A percentile compares a stretch with the other conserved stretches of the same genome.
Evolutionary conservation across 345 rosid species (phyloP).

Genomic region (Aquilaria malaccensis): DNA sequence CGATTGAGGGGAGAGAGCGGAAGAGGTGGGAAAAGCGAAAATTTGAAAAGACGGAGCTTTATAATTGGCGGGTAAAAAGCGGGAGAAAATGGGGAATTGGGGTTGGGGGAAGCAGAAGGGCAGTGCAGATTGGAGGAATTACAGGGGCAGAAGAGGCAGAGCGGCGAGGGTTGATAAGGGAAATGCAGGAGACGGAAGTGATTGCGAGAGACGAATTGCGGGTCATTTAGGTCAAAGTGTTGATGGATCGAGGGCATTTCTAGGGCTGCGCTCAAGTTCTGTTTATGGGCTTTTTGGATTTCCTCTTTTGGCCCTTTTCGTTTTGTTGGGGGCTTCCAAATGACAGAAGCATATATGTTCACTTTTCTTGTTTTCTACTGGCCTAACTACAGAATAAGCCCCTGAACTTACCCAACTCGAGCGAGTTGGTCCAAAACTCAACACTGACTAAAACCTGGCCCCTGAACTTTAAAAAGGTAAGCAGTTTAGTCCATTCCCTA

Average conservation of each 20-base stretch:
- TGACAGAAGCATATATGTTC: too few species aligned
- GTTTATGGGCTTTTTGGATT: constrained; percentile 15
- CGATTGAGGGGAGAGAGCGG: not conserved
- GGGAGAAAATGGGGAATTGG: constrained; percentile 21
- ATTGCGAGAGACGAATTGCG: constrained; percentile 15
- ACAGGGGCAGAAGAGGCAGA: constrained; percentile 61
- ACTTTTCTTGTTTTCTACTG: too few species aligned
- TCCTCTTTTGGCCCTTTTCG: constrained; percentile 23
- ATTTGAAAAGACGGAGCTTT: constrained; percentile 19
- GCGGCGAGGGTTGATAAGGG: constrained; percentile 24
- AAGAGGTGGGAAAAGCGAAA: constrained; percentile 1
- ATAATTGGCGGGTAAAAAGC: constrained; percentile 43
- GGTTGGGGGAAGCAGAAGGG: constrained; percentile 15
- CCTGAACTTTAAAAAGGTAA: too few species aligned
- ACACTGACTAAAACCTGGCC: too few species aligned
- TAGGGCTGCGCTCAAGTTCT: too few species aligned
- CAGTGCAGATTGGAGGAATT: constrained; percentile 31
- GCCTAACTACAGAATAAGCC: too few species aligned
- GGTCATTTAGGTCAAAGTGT: constrained; percentile 35
- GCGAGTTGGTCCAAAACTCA: too few species aligned
- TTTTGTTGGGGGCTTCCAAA: too few species aligned
- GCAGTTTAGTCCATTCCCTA: too few species aligned
- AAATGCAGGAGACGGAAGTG: constrained; percentile 13
- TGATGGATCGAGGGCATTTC: not conserved
- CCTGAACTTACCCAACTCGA: too few species aligned